Conservation (phyloP, 768 basidiomycete genomes). For the Boletus speciosus region DNA sequence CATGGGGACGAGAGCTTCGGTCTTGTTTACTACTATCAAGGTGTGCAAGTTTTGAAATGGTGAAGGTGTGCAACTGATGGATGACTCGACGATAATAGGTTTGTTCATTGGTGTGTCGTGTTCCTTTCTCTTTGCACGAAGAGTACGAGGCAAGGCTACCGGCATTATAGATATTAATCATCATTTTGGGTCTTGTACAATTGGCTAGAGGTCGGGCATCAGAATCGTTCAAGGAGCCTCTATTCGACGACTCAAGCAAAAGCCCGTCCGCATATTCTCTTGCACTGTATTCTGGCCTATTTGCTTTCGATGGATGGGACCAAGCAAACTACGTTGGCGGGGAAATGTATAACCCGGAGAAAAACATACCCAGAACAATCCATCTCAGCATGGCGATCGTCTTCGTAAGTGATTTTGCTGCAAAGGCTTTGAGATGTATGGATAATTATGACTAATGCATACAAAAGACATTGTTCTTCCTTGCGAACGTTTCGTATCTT, state of each 20-base stretch:
- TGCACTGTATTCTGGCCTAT: conserved; percentile 92
- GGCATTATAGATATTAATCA: conserved; percentile 57
- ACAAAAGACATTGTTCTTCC: conserved; percentile 64
- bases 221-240: conserved; percentile 58
- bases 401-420: conserved; percentile 43
- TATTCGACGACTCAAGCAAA: conserved; percentile 69
- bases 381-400: conserved; percentile 89
- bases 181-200: conserved; percentile 75
- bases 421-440: not conserved
- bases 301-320: conserved; percentile 98
- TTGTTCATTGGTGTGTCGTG: conserved; percentile 55
- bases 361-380: conserved; percentile 84
- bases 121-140: not conserved
- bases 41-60: conserved; percentile 35
- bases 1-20: conserved; percentile 74
- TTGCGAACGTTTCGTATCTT: conserved; percentile 88
- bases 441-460: not conserved
- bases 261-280: conserved; percentile 86
- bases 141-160: not conserved
- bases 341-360: conserved; percentile 77
- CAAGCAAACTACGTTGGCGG: conserved; percentile 89
- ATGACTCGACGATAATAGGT: conserved; percentile 38
- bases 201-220: conserved; percentile 69
- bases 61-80: not conserved
- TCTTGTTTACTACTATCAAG: conserved; percentile 88